Evolutionary conservation across 306 rosid species (phyloP).

Genomic region (Alnus rubra): DNA sequence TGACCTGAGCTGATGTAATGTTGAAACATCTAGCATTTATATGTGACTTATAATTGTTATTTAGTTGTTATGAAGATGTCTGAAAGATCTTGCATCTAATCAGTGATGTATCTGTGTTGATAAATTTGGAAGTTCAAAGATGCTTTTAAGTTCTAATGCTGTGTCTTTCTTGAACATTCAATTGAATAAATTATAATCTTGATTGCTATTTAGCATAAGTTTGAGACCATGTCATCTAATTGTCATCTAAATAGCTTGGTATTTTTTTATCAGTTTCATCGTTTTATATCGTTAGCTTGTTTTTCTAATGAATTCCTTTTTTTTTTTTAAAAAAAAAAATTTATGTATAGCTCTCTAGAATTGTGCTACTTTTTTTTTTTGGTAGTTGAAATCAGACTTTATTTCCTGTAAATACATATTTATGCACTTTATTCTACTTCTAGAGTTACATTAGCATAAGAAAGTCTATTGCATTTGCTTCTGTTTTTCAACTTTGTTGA

Average conservation of each 20-base stretch:
- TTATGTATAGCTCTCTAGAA: not conserved
- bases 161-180: not conserved
- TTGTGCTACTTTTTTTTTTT: not conserved
- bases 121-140: constrained; percentile 6
- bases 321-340: not conserved
- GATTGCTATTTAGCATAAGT: not conserved
- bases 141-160: constrained; percentile 16
- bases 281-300: not conserved
- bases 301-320: not conserved
- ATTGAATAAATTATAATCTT: not conserved
- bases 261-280: not conserved
- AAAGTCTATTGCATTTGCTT: not conserved
- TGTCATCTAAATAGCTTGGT: not conserved
- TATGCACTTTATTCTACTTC: not conserved
- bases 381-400: not conserved
- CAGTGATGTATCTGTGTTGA: not conserved
- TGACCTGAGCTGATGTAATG: constrained; percentile 25
- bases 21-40: constrained; percentile 25
- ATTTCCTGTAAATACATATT: too few species aligned
- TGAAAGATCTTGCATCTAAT: too few species aligned
- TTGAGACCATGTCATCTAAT: not conserved
- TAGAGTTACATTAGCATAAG: not conserved
- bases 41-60: not conserved
- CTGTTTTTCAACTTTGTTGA: not conserved
- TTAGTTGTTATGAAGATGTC: not conserved